These are phyloP conservation scores for Tricharina praecox DNA, from an alignment of 495 filamentous ascomycete genomes.

Conservation along the genomic window DNA sequence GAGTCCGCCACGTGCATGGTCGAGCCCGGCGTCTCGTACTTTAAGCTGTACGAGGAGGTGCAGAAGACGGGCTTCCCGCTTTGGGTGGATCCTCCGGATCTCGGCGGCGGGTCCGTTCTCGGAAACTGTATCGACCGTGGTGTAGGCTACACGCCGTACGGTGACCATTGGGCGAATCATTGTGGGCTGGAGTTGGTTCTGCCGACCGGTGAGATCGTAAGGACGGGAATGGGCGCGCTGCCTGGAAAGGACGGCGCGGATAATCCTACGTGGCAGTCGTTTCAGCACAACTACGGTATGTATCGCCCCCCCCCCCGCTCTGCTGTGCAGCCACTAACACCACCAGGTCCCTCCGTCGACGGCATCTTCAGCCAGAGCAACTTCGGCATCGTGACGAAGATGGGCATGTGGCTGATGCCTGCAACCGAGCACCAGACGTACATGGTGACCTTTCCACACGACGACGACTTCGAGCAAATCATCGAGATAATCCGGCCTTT, in stretches of 20 bases:
- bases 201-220: conserved; percentile 32
- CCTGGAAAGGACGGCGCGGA: conserved; percentile 16
- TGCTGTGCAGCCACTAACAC: neutral
- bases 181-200: conserved; percentile 37
- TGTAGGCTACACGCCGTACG: conserved; percentile 33
- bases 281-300: conserved; percentile 24
- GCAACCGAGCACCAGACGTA: conserved; percentile 33
- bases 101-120: conserved; percentile 42
- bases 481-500: conserved; percentile 38
- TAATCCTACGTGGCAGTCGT: conserved; percentile 27
- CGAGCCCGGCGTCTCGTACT: conserved; percentile 40
- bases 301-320: neutral
- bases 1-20: conserved; percentile 36
- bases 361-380: conserved; percentile 41
- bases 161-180: conserved; percentile 34
- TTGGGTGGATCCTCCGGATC: conserved; percentile 38
- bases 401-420: conserved; percentile 39
- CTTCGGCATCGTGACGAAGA: conserved; percentile 38
- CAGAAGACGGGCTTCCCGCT: conserved; percentile 34
- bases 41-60: conserved; percentile 37
- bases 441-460: conserved; percentile 35
- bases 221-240: conserved; percentile 35
- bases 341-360: conserved; percentile 29
- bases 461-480: conserved; percentile 34
- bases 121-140: conserved; percentile 37